Conservation (phyloP, 73 alveolate species). For the Paraurostyla sp. region DNA sequence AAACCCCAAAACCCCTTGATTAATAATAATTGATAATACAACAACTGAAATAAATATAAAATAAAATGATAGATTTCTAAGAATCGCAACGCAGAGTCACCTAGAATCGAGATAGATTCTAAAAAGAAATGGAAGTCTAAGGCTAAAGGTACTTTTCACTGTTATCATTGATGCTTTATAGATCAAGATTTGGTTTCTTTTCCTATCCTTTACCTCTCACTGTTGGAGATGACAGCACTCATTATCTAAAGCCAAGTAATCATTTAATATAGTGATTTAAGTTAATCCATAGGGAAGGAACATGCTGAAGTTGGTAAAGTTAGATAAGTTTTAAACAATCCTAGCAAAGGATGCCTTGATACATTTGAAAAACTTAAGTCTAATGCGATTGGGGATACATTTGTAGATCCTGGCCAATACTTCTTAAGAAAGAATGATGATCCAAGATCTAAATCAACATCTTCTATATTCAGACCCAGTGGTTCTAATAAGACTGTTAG, state of each 20-base stretch:
- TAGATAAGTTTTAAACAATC: constrained; percentile 8
- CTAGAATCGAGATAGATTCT: constrained; percentile 26
- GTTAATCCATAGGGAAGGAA: constrained; percentile 11
- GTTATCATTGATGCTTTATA: background rate
- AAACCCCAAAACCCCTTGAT: constrained; percentile 34
- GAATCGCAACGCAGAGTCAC: constrained; percentile 18
- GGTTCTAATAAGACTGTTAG: constrained; percentile 44
- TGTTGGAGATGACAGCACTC: constrained; percentile 54
- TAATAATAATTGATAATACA: background rate
- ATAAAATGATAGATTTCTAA: constrained; percentile 1
- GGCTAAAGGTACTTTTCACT: background rate
- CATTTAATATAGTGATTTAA: background rate
- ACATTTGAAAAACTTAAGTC: constrained; percentile 27
- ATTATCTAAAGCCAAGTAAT: constrained; percentile 49
- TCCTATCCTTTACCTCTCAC: constrained; percentile 47
- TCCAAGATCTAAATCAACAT: background rate
- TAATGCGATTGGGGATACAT: constrained; percentile 61
- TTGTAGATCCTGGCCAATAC: constrained; percentile 57
- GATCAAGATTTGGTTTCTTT: constrained; percentile 48
- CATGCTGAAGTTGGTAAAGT: constrained; percentile 36
- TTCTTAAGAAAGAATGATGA: constrained; percentile 36
- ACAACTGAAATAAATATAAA: background rate
- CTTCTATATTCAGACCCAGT: constrained; percentile 31
- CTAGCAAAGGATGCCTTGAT: background rate
- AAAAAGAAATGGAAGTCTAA: constrained; percentile 21